These are phyloP conservation scores for Aspergillus saccharolyticus DNA, from an alignment of 495 filamentous ascomycete species.

Conservation along the genomic window DNA sequence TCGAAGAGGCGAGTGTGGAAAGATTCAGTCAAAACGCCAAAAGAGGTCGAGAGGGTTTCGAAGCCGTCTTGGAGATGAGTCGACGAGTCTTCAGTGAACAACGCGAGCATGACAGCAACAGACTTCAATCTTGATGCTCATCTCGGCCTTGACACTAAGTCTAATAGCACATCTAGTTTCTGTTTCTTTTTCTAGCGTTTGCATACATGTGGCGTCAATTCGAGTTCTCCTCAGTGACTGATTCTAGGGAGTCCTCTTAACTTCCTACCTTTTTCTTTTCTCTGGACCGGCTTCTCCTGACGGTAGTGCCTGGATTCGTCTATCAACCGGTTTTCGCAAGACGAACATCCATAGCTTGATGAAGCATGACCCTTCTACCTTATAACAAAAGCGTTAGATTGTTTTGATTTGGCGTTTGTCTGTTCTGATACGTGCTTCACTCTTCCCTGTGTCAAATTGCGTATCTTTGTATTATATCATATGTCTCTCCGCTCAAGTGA, in stretches of 20 bases:
- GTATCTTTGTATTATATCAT: background rate
- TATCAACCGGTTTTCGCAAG: background rate
- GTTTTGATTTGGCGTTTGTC: conserved; percentile 1
- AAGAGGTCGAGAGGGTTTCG: conserved; percentile 87
- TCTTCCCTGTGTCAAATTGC: background rate
- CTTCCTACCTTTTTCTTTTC: too few species aligned
- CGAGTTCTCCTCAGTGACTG: conserved; percentile 27
- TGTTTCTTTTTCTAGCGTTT: background rate
- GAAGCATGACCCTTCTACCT: conserved; percentile 7
- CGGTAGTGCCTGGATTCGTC: background rate
- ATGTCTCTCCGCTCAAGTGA: too few species aligned
- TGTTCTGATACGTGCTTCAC: background rate
- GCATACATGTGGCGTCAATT: conserved; percentile 21
- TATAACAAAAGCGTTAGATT: conserved; percentile 13
- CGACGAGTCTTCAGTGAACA: conserved; percentile 88
- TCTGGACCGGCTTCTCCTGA: too few species aligned
- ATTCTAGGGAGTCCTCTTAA: background rate
- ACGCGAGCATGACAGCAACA: conserved; percentile 54
- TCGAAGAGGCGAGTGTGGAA: conserved; percentile 86
- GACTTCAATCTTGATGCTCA: conserved; percentile 12
- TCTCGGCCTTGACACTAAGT: conserved; percentile 17
- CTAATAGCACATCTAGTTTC: background rate
- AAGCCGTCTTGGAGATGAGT: conserved; percentile 90
- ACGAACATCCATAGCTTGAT: conserved; percentile 8
- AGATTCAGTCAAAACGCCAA: conserved; percentile 86